Conservation (phyloP, 768 basidiomycete genomes). For the Naganishia randhawae region DNA sequence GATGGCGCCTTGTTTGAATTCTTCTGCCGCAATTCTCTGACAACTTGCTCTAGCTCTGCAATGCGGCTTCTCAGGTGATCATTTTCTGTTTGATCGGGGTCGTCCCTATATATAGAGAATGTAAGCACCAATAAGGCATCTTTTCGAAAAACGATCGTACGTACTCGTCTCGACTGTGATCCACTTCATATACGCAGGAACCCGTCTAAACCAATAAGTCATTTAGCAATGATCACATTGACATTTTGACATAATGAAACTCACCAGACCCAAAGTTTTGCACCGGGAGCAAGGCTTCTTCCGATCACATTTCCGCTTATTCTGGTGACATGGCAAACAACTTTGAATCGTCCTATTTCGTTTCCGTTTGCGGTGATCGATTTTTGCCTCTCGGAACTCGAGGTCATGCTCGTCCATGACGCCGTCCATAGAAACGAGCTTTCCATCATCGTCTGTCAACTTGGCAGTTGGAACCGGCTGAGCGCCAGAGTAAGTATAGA, state of each 20-base stretch:
- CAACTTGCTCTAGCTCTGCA: conserved; percentile 86
- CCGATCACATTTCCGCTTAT: conserved; percentile 91
- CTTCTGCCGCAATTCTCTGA: conserved; percentile 68
- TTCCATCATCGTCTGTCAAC: neutral
- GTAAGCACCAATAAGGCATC: conserved; percentile 35
- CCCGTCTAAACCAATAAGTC: conserved; percentile 62
- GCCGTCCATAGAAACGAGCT: neutral
- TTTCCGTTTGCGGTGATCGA: conserved; percentile 65
- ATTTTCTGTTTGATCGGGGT: conserved; percentile 80
- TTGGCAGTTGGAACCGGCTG: neutral
- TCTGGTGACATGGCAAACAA: conserved; percentile 76
- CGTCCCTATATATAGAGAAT: conserved; percentile 58
- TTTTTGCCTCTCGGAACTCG: conserved; percentile 33
- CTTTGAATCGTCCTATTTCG: conserved; percentile 89
- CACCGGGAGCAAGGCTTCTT: conserved; percentile 87
- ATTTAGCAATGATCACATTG: conserved; percentile 19
- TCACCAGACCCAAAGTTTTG: conserved; percentile 71
- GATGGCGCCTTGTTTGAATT: conserved; percentile 27
- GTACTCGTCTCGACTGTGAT: conserved; percentile 76
- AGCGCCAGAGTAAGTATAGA: conserved; percentile 12
- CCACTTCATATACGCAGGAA: conserved; percentile 90
- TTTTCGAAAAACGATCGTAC: conserved; percentile 31
- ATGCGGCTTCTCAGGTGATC: conserved; percentile 81
- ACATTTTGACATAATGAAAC: conserved; percentile 14
- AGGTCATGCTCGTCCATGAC: neutral